A percentile compares a stretch with the other conserved stretches of the same genome.
Conservation (phyloP, 305 asterid species). For the Fraxinus albicans region DNA sequence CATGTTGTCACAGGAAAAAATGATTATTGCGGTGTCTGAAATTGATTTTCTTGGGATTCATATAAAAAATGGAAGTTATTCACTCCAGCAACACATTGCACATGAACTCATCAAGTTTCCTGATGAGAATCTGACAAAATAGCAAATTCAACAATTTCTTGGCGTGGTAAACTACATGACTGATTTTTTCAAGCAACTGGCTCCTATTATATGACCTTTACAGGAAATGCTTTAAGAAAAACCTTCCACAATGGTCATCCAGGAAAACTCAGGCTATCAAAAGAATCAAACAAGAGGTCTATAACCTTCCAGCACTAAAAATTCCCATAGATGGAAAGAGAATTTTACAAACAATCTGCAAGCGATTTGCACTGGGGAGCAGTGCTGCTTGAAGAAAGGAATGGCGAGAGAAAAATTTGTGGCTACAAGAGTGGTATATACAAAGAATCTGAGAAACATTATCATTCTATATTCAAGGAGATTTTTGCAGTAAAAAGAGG, state of each 20-base stretch:
- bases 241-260: not conserved
- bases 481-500: too few species aligned
- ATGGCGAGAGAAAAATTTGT: too few species aligned
- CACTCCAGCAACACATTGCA: not conserved
- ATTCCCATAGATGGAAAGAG: not conserved
- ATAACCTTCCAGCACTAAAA: too few species aligned
- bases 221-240: not conserved
- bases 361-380: not conserved
- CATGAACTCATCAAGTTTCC: not conserved
- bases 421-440: too few species aligned
- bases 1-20: not conserved
- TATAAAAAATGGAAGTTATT: too few species aligned
- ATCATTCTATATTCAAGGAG: too few species aligned
- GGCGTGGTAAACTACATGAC: not conserved
- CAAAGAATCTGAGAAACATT: too few species aligned
- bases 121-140: not conserved
- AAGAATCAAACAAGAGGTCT: too few species aligned
- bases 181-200: not conserved
- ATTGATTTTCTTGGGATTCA: not conserved
- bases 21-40: too few species aligned
- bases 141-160: not conserved
- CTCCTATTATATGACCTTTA: too few species aligned
- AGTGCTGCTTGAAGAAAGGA: not conserved
- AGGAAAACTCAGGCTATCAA: not conserved
- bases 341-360: not conserved